Conservation (phyloP, 139 green algal genomes). For the Chlamydomonas sp. region DNA sequence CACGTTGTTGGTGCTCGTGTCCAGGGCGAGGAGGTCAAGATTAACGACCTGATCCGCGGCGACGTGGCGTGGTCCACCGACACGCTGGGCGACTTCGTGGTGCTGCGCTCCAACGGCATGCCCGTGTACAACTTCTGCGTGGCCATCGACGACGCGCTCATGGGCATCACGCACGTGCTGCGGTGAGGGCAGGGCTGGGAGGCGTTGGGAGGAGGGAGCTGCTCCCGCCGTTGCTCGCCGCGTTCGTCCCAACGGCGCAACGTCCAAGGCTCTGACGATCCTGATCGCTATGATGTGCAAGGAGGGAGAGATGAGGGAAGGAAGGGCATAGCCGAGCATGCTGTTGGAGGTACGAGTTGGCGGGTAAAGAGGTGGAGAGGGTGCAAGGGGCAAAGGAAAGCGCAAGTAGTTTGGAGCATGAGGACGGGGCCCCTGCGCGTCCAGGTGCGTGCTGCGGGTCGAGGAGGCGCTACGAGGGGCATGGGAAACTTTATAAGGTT, state of each 20-base stretch:
- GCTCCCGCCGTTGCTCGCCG: too few relatives aligned
- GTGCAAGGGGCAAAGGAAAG: too few relatives aligned
- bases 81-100: slow-evolving; percentile 99
- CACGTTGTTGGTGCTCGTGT: background rate
- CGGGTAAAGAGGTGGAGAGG: too few relatives aligned
- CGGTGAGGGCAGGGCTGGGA: slow-evolving; percentile 44
- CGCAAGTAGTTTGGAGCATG: too few relatives aligned
- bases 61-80: slow-evolving; percentile 96
- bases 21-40: slow-evolving; percentile 57
- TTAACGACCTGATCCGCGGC: slow-evolving; percentile 90
- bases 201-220: background rate
- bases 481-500: background rate
- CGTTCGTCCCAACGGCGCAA: too few relatives aligned
- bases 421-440: too few relatives aligned
- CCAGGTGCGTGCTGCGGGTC: too few relatives aligned
- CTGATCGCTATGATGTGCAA: too few relatives aligned
- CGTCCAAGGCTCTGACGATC: too few relatives aligned
- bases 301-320: background rate
- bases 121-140: slow-evolving; percentile 99
- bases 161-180: slow-evolving; percentile 98
- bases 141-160: slow-evolving; percentile 96
- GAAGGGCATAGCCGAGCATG: too few relatives aligned
- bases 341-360: too few relatives aligned
- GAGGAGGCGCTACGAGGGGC: too few relatives aligned
- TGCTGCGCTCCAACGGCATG: slow-evolving; percentile 96